Evolutionary conservation across 306 rosid genomes (phyloP).

Genomic region (Lotus japonicus): DNA sequence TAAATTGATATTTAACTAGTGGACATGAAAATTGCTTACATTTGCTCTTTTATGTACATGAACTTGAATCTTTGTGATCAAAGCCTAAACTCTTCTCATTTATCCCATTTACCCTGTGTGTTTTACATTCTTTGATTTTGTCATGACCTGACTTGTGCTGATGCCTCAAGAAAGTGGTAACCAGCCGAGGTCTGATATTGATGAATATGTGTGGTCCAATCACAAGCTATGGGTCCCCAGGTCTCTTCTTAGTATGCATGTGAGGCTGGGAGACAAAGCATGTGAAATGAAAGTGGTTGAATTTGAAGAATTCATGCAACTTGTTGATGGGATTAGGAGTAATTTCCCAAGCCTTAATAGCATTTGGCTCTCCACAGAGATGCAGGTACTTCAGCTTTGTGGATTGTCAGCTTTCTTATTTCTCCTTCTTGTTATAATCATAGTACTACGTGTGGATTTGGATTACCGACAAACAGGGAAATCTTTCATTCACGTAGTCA

Average conservation of each 20-base stretch:
- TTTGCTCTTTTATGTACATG: too few species aligned
- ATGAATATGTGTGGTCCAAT: constrained; percentile 71
- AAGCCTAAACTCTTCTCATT: too few species aligned
- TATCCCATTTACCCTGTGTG: too few species aligned
- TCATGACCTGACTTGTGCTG: neutral
- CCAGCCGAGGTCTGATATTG: constrained; percentile 37
- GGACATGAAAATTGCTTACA: too few species aligned
- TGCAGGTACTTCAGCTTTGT: too few species aligned
- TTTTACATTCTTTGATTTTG: too few species aligned
- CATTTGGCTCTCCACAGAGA: too few species aligned
- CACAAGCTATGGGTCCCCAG: constrained; percentile 72
- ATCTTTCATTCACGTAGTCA: too few species aligned
- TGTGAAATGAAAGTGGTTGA: constrained; percentile 77
- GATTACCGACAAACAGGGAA: too few species aligned
- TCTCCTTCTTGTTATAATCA: neutral
- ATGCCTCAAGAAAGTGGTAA: constrained; percentile 31
- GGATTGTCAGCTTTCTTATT: too few species aligned
- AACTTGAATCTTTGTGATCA: too few species aligned
- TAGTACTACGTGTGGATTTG: neutral
- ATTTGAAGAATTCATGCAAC: constrained; percentile 64
- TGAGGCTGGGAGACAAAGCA: constrained; percentile 90
- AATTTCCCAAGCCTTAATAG: neutral
- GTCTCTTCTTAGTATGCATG: constrained; percentile 78
- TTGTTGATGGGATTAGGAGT: constrained; percentile 53
- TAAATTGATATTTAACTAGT: too few species aligned